phyloP scores from a whole-genome alignment of 2,329 filamentous ascomycete genomes.

The Penicillium aurantiogriseum region DNA sequence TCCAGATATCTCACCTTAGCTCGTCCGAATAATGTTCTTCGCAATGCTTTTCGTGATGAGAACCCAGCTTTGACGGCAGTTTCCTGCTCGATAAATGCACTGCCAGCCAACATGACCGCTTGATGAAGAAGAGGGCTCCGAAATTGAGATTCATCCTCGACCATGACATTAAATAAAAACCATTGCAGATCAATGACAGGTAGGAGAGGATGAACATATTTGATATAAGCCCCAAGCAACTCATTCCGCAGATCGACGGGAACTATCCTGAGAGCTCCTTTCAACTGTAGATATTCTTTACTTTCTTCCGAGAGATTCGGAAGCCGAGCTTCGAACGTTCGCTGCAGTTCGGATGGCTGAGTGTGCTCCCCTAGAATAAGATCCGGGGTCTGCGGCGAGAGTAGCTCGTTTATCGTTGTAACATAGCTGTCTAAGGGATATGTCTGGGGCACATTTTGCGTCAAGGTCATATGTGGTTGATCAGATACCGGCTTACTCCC shows the following conservation, averaged over 20 bases:
- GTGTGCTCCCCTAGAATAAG: not conserved
- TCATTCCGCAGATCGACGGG: conserved; percentile 3
- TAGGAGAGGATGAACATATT: conserved; percentile 14
- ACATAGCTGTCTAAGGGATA: conserved; percentile 9
- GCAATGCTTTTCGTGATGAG: conserved; percentile 6
- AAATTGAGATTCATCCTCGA: conserved; percentile 8
- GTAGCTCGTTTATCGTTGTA: conserved; percentile 1
- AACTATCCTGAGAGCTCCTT: conserved; percentile 7
- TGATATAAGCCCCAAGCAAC: conserved; percentile 10
- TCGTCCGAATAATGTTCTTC: conserved; percentile 7
- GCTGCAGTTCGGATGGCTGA: not conserved
- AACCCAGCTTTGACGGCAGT: conserved; percentile 4
- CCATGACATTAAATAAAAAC: conserved; percentile 9
- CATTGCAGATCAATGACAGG: conserved; percentile 9
- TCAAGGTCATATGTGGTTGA: conserved; percentile 5
- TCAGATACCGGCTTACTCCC: conserved; percentile 1
- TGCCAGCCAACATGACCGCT: conserved; percentile 15
- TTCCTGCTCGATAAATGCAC: conserved; percentile 12
- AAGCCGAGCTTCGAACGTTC: not conserved
- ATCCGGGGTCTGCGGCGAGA: conserved; percentile 2
- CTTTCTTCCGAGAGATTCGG: conserved; percentile 3
- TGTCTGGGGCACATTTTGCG: conserved; percentile 6
- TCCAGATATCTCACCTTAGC: conserved; percentile 6
- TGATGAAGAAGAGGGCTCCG: conserved; percentile 12
- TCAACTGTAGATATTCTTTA: conserved; percentile 1